Percentiles rank a stretch among this genome's conserved stretches.
phyloP scores from a whole-genome alignment of 2,329 filamentous ascomycete species.

The Cladosporium sp. region DNA sequence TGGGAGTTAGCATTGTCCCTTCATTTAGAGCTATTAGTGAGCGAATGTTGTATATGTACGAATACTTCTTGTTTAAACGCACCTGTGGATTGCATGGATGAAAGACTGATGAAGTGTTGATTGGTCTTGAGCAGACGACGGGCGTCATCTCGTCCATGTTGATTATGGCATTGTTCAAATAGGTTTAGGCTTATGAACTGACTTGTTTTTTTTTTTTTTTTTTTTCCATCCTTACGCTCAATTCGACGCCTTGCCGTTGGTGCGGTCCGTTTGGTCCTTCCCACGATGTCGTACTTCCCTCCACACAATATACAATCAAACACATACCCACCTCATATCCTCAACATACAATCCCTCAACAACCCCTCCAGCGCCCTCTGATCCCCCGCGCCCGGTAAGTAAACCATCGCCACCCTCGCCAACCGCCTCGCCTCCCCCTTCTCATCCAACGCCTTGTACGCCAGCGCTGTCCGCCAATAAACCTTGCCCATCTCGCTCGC shows the following conservation, averaged over 20 bases:
- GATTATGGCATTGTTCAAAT: too few relatives aligned
- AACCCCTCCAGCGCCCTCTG: constrained; percentile 20
- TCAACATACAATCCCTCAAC: constrained; percentile 11
- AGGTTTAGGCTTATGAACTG: too few relatives aligned
- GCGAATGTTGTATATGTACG: neutral
- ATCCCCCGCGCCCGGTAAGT: constrained; percentile 31
- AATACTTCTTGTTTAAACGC: neutral
- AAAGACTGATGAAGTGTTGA: too few relatives aligned
- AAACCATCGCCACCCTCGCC: constrained; percentile 33
- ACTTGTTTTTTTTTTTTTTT: too few relatives aligned
- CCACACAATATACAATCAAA: too few relatives aligned
- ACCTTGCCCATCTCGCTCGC: constrained; percentile 46
- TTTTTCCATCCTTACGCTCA: too few relatives aligned
- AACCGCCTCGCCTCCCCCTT: constrained; percentile 33
- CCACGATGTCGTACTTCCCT: neutral
- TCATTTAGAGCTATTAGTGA: too few relatives aligned
- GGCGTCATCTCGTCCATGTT: too few relatives aligned
- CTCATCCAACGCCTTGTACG: constrained; percentile 37
- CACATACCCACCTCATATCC: constrained; percentile 1
- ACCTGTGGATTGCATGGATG: too few relatives aligned
- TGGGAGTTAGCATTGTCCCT: too few relatives aligned
- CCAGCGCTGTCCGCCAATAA: constrained; percentile 47
- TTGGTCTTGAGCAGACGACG: too few relatives aligned
- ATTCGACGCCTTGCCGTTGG: too few relatives aligned
- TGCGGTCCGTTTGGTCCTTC: neutral